Evolutionary conservation across 257 asterid genomes (phyloP).

Genomic region (Buddleja alternifolia): DNA sequence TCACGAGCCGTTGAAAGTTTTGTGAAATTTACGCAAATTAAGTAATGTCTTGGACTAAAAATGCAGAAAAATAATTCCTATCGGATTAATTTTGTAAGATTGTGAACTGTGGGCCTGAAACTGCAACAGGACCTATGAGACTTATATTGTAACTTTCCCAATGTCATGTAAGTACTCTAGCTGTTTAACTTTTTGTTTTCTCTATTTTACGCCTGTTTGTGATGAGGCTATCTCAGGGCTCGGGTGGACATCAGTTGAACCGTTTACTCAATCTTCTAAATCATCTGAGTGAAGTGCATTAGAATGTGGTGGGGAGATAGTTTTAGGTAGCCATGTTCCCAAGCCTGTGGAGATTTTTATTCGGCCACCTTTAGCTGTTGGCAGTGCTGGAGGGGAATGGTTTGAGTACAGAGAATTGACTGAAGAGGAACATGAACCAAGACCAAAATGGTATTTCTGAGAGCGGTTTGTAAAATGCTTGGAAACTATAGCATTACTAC

Average conservation of each 20-base stretch:
- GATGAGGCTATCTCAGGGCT: conserved; percentile 98
- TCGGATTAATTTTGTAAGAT: no score
- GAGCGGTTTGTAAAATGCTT: not conserved
- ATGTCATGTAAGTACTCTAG: no score
- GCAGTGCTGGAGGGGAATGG: no score
- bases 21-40: no score
- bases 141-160: no score
- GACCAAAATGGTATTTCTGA: conserved; percentile 93
- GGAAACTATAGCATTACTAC: not conserved
- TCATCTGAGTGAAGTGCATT: conserved; percentile 40
- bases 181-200: conserved; percentile 12
- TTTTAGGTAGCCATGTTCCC: conserved; percentile 72
- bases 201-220: conserved; percentile 56
- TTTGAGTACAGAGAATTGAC: conserved; percentile 81
- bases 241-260: conserved; percentile 85
- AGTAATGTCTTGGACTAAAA: no score
- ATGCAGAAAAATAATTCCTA: no score
- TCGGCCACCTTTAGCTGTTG: conserved; percentile 86
- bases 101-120: no score
- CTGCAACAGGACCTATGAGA: no score
- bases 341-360: conserved; percentile 91
- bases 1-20: no score
- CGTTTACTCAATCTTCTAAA: conserved; percentile 39
- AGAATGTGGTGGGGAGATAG: conserved; percentile 53
- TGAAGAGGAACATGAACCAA: conserved; percentile 70